Evolutionary conservation across 805 yeast genomes (phyloP), one percentile per base, ranked within the genome.

Genomic region (Cyberlindnera amylophila): DNA sequence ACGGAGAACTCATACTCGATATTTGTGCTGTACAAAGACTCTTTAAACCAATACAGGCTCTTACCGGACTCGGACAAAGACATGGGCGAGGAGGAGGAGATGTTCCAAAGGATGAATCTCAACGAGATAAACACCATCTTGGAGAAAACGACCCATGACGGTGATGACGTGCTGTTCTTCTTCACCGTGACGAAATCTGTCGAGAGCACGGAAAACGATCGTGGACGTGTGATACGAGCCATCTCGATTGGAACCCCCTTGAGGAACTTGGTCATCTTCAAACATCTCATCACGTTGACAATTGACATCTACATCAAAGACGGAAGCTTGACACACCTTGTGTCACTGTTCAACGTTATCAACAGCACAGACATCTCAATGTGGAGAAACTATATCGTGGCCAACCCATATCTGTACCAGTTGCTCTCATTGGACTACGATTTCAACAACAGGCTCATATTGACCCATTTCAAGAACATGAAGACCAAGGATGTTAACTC

Each of bases 221-320:
- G 90, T 52, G 89, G 89, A 1, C 75, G 80, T 2, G 63, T 65
- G 14, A 79, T 83, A 43, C 77, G 75, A 53, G 67, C 86, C 3
- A 64, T 83, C 42, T 75, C 83, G 6, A 61, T 83, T 9, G 72
- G 82, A 1, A 79, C 88, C 2, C 64, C 69, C 12, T 61, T 77
- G 39, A 60, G 70, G 28, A 77, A 68, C 54, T 78, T 79, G 57
- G 72, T 72, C 44, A 70, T 73, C 30, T 79, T 81, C 62, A 77
- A 75, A 53, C 87, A 86, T 7, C 52, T 81, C 40, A 55, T 82
- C 32, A 58, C 76, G 35, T 69, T 77, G 28, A 69, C 80, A 5
- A 64, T 82, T 34, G 81, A 59, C 19, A 37, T 39, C 4, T 63
- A 62, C 36, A 54, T 64, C 48, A 31, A 44, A 0, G 54, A 51